Evolutionary conservation across 164 flowering plant species (phyloP), one percentile per base, ranked within the genome.

Genomic region (Stephania cephalantha): DNA sequence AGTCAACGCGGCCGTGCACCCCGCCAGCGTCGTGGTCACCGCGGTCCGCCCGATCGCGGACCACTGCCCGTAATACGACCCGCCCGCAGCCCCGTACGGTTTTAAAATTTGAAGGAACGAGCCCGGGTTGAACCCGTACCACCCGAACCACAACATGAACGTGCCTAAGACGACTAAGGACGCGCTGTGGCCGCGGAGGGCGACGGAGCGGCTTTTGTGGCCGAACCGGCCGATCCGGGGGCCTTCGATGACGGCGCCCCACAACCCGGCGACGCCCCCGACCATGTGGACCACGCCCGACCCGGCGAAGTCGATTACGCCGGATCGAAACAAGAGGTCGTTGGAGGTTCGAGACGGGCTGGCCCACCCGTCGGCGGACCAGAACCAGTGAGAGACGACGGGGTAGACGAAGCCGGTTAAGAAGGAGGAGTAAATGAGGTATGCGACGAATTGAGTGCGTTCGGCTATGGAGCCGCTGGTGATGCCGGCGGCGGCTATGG

Each of bases 51-150:
- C 92, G 0, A 91, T 75, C 0, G 90, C 93, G 71, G 84, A 81
- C 96, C 96, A 91, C 55, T 88, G 91, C 1, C 93, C 96, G 78
- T 88, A 83, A 63, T 76, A 82, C 53, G 30, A 15, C 4, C 86
- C 87, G 7, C 79, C 30, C 11, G 0, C 15, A 48, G 1, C 30
- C 4, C 20, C 29, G 76, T 91, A 91, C 0, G 86, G 35, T 15
- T 30, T 53, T 5, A 80, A 42, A 55, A 91, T 91, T 29, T 73
- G 84, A n/a, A 53, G 31, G 71, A 91, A 91, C 1, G 96, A 91
- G 11, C 93, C 93, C 0, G 95, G 95, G 77, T 91, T 91, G 79
- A 90, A 91, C 6, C 96, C 96, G 80, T 88, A 91, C 96, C 96
- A 91, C 0, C 93, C 96, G 74, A 91, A 91, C 95, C 95, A 90